Base-by-base conservation (phyloP, 768 basidiomycete species). In the Tulasnella sp. region DNA sequence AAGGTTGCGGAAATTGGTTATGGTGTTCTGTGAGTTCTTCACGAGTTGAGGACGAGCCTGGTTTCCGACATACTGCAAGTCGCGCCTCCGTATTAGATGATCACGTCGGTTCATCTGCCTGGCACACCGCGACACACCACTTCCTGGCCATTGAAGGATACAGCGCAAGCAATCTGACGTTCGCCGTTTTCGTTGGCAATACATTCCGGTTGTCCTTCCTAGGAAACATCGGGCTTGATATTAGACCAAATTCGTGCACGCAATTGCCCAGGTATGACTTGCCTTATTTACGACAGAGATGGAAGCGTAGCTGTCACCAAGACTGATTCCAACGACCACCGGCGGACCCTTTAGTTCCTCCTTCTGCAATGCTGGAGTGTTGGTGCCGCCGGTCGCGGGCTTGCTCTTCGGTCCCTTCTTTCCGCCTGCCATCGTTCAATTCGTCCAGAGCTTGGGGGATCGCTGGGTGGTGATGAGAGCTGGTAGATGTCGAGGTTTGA, bases 181-280 rank as follows among this genome's bases (percentile, higher is more conserved):
- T 98, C 96, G 36, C 97, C 96, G 79, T 98, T 96, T 79, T 98
- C 95, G 79, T 98, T 98, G 5, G 95, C 97, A 74, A 98, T 98
- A 79, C 93, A 96, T 78, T 95, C 92, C 52, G 95, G 90, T 36
- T 91, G 83, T 14, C 92, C 92, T 81, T 97, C 94, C 94, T 95
- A 75, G 36, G 71, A 26, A 41, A 32, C 3, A 65, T 65, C 4
- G 64, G 35, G 12, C 26, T 6, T 70, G 39, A 26, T 32, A 40
- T 67, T 1, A 69, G 7, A 52, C 36, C 40, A 17, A 34, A 9
- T 41, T 65, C 32, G 37, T 22, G 17, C 34, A 67, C 62, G 42
- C 34, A 16, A 29, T 59, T 9, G 14, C 36, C 34, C 35, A 22
- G n/a, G 22, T 1, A 59, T 59, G 52, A 78, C 86, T 32, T 64